Percentiles rank a stretch among this genome's conserved stretches.
These are phyloP conservation scores for Casuarina equisetifolia DNA, from an alignment of 306 rosid species.

Conservation along the genomic window DNA sequence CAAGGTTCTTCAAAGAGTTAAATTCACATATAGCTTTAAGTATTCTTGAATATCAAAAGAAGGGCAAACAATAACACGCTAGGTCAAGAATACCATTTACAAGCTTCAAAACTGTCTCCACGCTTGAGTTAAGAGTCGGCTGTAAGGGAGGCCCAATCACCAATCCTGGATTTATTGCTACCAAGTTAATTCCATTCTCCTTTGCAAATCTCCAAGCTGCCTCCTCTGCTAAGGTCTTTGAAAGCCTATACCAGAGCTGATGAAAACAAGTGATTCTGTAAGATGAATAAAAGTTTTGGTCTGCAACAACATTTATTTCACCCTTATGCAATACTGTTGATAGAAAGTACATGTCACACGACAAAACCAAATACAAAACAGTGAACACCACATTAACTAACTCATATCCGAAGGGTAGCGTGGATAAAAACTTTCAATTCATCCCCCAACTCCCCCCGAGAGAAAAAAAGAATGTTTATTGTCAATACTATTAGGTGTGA, in stretches of 20 bases:
- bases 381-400: neutral
- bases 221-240: slow-evolving; percentile 39
- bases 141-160: slow-evolving; percentile 39
- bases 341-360: neutral
- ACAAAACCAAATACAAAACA: neutral
- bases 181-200: slow-evolving; percentile 30
- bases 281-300: neutral
- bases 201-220: slow-evolving; percentile 35
- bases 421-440: neutral
- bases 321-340: neutral
- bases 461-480: no score
- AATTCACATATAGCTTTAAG: neutral
- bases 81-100: slow-evolving; percentile 47
- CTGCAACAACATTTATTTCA: neutral
- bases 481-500: no score
- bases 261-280: neutral
- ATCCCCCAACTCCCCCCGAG: no score
- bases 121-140: slow-evolving; percentile 55
- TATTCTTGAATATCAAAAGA: neutral
- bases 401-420: neutral
- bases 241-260: slow-evolving; percentile 33
- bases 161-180: slow-evolving; percentile 20
- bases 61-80: neutral
- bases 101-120: slow-evolving; percentile 45
- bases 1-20: neutral